Base-by-base conservation (phyloP, 768 basidiomycete species). In the Astraeus odoratus region DNA sequence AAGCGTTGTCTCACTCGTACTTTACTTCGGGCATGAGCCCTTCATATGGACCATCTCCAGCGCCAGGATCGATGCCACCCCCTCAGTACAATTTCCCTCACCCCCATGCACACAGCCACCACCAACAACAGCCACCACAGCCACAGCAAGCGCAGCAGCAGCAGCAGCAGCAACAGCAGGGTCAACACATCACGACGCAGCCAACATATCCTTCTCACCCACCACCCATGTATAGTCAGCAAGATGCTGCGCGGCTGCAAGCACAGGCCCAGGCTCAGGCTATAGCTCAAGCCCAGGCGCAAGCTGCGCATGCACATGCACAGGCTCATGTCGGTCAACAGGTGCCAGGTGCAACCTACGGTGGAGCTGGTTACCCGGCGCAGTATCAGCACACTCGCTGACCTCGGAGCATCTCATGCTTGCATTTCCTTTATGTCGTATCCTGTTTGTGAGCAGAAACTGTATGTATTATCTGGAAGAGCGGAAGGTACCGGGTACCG, bases 1-100 rank as follows among this genome's bases (percentile, higher is more conserved):
- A 97, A 36, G 93, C 95, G 0, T 77, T 98, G 45, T 79, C 76
- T 7, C 96, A 99, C 56, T 88, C 91, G 0, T 97, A 97, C 65
- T 96, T 97, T 66, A 80, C 81, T 15, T 76, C 73, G 29, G 68
- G 77, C 4, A 60, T 51, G 42, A 63, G 56, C 45, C 59, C 63
- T 47, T 39, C 64, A 16, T 62, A 66, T 44, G 58, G 61, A 12
- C 55, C 58, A 29, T 63, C 64, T 37, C 56, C 62, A 31, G 66
- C 68, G 27, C 69, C 70, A 35, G 76, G 79, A 34, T 71, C 81
- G 26, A 81, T 83, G 75, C 71, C 78, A 4, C 83, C 84, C 3
- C 82, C 83, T 23, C 59, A 74, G 19, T 86, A 81, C 59, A 81
- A 78, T 56, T 86, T 76, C 54, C 77, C 83, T 2, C 79, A 78